phyloP scores from a whole-genome alignment of 352 stramenopile genomes.

The Phytophthora chlamydospora region DNA sequence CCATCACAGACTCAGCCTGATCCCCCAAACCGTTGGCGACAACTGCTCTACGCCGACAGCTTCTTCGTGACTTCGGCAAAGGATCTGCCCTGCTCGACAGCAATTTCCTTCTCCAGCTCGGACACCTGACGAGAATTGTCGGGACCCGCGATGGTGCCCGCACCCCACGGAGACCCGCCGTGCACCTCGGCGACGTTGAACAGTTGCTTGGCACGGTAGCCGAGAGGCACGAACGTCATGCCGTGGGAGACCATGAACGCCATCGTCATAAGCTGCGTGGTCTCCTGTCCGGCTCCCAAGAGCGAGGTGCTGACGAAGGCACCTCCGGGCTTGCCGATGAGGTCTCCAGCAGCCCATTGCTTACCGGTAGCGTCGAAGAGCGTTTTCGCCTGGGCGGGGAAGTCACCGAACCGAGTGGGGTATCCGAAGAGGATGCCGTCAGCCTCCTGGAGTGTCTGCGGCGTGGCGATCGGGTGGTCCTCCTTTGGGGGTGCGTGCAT shows the following conservation, averaged over 20 bases:
- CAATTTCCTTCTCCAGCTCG: constrained; percentile 16
- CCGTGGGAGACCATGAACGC: constrained; percentile 18
- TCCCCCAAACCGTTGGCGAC: too few species aligned
- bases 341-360: constrained; percentile 3
- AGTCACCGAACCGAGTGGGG: constrained; percentile 13
- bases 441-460: constrained; percentile 17
- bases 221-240: constrained; percentile 20
- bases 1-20: too few species aligned
- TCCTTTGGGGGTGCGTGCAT: constrained; percentile 18
- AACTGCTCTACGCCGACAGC: constrained; percentile 7
- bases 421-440: constrained; percentile 24
- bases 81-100: constrained; percentile 10
- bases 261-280: constrained; percentile 14
- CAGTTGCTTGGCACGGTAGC: constrained; percentile 17
- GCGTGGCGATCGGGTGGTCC: constrained; percentile 13
- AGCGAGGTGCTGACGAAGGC: constrained; percentile 20
- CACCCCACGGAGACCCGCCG: constrained; percentile 20
- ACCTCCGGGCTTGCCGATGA: constrained; percentile 17
- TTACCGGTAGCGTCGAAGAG: constrained; percentile 17
- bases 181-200: constrained; percentile 20
- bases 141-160: constrained; percentile 7
- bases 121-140: constrained; percentile 16
- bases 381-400: constrained; percentile 16
- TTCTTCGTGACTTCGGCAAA: constrained; percentile 20
- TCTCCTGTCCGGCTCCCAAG: constrained; percentile 15